These are phyloP conservation scores for Dendrobium huoshanense DNA, from an alignment of 106 monocot species.

Conservation along the genomic window DNA sequence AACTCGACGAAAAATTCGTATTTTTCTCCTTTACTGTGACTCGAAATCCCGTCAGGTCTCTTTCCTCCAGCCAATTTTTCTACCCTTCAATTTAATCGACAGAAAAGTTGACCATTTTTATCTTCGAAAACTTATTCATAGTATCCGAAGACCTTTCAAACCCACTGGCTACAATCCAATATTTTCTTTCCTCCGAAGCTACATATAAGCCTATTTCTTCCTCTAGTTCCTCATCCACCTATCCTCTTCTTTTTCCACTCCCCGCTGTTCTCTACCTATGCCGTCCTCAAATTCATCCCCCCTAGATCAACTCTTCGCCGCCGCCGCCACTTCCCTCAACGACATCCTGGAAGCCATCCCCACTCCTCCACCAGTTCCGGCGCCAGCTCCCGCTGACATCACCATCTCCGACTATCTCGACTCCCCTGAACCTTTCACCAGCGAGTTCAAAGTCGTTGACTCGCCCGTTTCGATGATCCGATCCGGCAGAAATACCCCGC, in stretches of 20 bases:
- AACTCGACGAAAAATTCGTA: no score
- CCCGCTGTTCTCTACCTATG: not conserved
- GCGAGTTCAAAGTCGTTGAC: not conserved
- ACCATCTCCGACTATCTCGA: slow-evolving; percentile 7
- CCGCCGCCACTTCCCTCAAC: no score
- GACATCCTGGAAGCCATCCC: not conserved
- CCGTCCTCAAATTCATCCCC: not conserved
- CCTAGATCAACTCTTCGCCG: no score
- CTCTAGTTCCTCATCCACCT: not conserved
- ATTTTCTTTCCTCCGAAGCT: not conserved
- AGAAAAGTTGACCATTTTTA: no score
- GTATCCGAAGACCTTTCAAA: no score
- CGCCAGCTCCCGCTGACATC: not conserved
- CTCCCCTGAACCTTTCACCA: not conserved
- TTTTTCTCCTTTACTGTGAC: no score
- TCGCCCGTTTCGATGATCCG: not conserved
- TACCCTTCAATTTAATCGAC: no score
- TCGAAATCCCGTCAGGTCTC: no score
- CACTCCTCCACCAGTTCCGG: not conserved
- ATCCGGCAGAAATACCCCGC: not conserved
- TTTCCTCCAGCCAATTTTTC: no score
- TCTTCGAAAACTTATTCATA: no score
- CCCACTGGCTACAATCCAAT: not conserved
- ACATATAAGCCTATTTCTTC: not conserved
- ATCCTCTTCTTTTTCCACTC: not conserved